phyloP scores from a whole-genome alignment of 768 basidiomycete species.

The Suillus fuscotomentosus region DNA sequence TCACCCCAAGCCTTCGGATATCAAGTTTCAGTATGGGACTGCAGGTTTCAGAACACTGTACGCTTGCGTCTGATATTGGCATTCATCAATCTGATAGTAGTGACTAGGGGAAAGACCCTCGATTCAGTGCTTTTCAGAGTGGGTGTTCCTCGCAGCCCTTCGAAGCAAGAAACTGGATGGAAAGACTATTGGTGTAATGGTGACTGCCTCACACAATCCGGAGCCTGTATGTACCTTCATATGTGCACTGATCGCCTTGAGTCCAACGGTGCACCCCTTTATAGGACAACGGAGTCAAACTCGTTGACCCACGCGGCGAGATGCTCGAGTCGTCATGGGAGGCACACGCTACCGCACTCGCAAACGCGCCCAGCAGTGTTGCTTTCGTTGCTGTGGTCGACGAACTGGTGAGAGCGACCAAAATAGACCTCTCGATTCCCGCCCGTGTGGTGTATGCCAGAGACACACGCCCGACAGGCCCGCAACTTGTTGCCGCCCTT shows the following conservation, averaged over 20 bases:
- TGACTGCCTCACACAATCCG: conserved; percentile 99
- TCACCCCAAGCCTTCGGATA: conserved; percentile 70
- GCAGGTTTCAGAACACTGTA: conserved; percentile 93
- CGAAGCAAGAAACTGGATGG: conserved; percentile 92
- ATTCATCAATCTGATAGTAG: conserved; percentile 9
- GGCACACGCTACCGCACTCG: conserved; percentile 75
- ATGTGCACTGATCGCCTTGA: not conserved
- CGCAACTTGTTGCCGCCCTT: conserved; percentile 69
- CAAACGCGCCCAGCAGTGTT: conserved; percentile 76
- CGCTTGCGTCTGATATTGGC: conserved; percentile 29
- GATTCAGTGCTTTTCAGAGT: conserved; percentile 95
- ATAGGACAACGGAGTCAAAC: conserved; percentile 98
- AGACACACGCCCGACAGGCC: conserved; percentile 91
- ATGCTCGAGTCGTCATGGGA: conserved; percentile 98
- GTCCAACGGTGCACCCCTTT: conserved; percentile 7
- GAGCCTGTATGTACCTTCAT: conserved; percentile 62
- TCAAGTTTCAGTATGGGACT: conserved; percentile 86
- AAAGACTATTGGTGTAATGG: conserved; percentile 94
- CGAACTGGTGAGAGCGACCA: conserved; percentile 55
- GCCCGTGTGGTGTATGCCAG: conserved; percentile 86
- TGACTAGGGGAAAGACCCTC: conserved; percentile 59
- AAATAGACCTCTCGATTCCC: conserved; percentile 79
- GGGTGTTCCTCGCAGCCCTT: conserved; percentile 83
- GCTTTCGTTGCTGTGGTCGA: conserved; percentile 70
- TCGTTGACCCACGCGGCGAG: conserved; percentile 95